phyloP scores from a whole-genome alignment of 257 asterid genomes.

The Perilla frutescens region DNA sequence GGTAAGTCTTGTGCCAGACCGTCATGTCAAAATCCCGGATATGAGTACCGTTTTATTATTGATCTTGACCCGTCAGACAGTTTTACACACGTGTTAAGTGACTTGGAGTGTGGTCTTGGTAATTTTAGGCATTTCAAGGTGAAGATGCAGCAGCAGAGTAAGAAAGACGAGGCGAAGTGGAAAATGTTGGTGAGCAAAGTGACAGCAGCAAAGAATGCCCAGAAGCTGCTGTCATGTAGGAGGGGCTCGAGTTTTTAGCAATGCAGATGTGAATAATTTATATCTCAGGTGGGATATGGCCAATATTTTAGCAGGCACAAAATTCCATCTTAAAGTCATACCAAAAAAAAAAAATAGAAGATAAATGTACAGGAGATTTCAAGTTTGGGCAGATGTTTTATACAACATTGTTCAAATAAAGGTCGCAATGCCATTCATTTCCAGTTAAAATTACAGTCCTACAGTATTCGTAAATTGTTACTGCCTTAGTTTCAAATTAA shows the following conservation, averaged over 20 bases:
- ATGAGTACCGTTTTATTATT: too few species aligned
- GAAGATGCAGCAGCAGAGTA: slow-evolving; percentile 72
- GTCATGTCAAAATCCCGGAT: too few species aligned
- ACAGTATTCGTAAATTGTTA: too few species aligned
- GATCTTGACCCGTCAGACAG: too few species aligned
- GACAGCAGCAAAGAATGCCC: slow-evolving; percentile 57
- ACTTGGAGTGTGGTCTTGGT: background rate
- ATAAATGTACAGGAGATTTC: slow-evolving; percentile 10
- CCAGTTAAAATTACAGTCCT: background rate
- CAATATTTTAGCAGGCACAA: slow-evolving; percentile 51
- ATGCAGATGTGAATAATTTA: slow-evolving; percentile 9
- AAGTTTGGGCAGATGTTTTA: slow-evolving; percentile 8
- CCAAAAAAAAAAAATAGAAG: background rate
- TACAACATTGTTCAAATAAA: slow-evolving; percentile 1
- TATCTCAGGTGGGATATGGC: slow-evolving; percentile 34
- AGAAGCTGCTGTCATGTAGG: slow-evolving; percentile 49
- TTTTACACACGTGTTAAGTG: too few species aligned
- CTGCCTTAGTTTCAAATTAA: too few species aligned
- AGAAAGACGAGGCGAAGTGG: slow-evolving; percentile 77
- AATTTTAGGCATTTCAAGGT: slow-evolving; percentile 77
- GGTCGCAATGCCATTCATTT: background rate
- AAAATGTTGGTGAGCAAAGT: slow-evolving; percentile 71
- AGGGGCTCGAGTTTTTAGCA: slow-evolving; percentile 39
- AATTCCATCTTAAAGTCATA: background rate
- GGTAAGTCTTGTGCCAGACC: too few species aligned